Evolutionary conservation across 176 grass and related monocot genomes (phyloP).

Genomic region (Oryza glaberrima): DNA sequence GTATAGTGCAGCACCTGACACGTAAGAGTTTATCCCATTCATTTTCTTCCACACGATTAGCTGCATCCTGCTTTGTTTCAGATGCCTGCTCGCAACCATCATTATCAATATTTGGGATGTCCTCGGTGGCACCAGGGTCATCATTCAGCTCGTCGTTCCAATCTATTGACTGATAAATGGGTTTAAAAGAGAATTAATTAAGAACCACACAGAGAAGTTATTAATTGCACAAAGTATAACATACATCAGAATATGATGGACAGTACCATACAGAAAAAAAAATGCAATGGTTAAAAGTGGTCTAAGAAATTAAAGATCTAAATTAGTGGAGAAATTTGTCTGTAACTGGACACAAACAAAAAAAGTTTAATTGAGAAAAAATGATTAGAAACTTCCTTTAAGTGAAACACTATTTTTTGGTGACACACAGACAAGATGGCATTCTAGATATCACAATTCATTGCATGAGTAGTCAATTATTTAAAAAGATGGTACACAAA

Average conservation of each 20-base stretch:
- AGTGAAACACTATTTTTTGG: not conserved
- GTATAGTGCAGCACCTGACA: constrained; percentile 64
- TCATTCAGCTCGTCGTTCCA: constrained; percentile 96
- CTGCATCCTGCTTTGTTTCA: constrained; percentile 69
- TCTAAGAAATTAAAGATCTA: constrained; percentile 9
- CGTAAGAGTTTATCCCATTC: constrained; percentile 99
- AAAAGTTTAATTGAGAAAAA: not conserved
- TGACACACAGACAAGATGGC: not conserved
- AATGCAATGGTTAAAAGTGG: not conserved
- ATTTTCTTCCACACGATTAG: constrained; percentile 71
- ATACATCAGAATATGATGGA: constrained; percentile 22
- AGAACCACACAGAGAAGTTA: constrained; percentile 29
- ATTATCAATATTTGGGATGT: constrained; percentile 48
- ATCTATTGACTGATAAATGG: constrained; percentile 75
- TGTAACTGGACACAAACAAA: constrained; percentile 35
- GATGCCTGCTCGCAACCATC: constrained; percentile 57
- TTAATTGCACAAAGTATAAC: constrained; percentile 45
- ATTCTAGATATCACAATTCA: constrained; percentile 22
- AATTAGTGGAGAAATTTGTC: constrained; percentile 21
- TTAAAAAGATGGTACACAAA: constrained; percentile 4
- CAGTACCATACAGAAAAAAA: constrained; percentile 4
- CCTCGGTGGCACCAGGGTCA: constrained; percentile 59
- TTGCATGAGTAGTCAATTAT: constrained; percentile 33
- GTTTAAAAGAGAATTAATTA: constrained; percentile 39
- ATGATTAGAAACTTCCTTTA: constrained; percentile 5